These are phyloP conservation scores for Lumnitzera littorea DNA, from an alignment of 345 rosid genomes.

Conservation along the genomic window DNA sequence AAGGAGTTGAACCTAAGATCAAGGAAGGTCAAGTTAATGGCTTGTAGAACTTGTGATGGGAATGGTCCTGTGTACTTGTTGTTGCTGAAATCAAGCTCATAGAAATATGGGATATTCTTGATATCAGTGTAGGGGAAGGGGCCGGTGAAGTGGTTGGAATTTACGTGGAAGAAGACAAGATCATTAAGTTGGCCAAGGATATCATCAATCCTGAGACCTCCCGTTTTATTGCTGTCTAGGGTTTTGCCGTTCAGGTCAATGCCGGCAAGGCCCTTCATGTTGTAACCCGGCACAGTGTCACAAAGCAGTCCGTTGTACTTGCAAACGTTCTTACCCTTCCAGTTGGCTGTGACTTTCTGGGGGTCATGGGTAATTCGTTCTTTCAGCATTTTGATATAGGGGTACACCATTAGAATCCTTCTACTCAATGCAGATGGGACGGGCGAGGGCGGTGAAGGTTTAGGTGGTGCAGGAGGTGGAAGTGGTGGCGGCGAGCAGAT, in stretches of 20 bases:
- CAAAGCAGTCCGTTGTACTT: constrained; percentile 24
- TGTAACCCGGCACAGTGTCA: constrained; percentile 18
- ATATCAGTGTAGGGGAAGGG: neutral
- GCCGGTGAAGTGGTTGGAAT: constrained; percentile 31
- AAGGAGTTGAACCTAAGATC: constrained; percentile 47
- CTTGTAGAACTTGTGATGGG: constrained; percentile 23
- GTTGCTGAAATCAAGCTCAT: constrained; percentile 58
- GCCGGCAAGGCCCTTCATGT: constrained; percentile 15
- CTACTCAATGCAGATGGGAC: rapidly evolving
- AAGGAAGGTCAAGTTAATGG: constrained; percentile 27
- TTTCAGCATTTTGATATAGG: constrained; percentile 11
- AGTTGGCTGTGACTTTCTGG: constrained; percentile 1
- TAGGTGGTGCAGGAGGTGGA: neutral
- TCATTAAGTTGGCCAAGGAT: constrained; percentile 22
- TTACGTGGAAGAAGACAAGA: constrained; percentile 30
- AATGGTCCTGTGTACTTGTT: constrained; percentile 28
- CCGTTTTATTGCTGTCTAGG: constrained; percentile 7
- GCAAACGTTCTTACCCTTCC: constrained; percentile 28
- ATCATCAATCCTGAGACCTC: constrained; percentile 12
- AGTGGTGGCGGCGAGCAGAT: neutral
- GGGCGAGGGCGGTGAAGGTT: constrained; percentile 1
- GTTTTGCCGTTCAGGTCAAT: constrained; percentile 27
- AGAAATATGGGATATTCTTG: constrained; percentile 7
- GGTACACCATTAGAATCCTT: neutral
- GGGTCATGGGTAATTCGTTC: constrained; percentile 23